These are phyloP conservation scores for Ophiosphaerella narmari DNA, from an alignment of 2,329 filamentous ascomycete genomes.

Conservation along the genomic window DNA sequence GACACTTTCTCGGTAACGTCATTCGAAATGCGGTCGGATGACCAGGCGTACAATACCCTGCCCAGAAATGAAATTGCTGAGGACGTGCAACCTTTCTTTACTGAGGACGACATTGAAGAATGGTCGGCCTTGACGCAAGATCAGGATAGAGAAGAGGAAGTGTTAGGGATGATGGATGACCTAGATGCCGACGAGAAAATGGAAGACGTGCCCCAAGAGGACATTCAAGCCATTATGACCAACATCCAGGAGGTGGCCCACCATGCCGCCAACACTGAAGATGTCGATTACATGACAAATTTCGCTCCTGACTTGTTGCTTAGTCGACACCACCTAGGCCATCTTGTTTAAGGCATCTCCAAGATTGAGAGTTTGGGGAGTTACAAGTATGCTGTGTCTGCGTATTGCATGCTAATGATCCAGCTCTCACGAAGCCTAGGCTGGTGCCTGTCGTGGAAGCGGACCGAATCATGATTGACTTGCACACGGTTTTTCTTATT, in stretches of 20 bases:
- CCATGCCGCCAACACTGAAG: conserved; percentile 7
- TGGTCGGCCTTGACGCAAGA: conserved; percentile 9
- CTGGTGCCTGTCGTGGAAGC: too few species aligned
- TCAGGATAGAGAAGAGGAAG: background rate
- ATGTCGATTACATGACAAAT: conserved; percentile 24
- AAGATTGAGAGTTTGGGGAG: background rate
- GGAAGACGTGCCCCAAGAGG: conserved; percentile 14
- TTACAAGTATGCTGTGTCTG: background rate
- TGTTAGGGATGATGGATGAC: conserved; percentile 3
- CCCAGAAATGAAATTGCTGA: background rate
- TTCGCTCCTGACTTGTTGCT: conserved; percentile 25
- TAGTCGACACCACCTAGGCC: conserved; percentile 9
- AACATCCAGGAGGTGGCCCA: conserved; percentile 16
- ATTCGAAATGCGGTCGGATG: conserved; percentile 8
- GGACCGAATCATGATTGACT: too few species aligned
- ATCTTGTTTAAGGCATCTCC: conserved; percentile 4
- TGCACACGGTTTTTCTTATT: too few species aligned
- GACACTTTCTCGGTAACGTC: conserved; percentile 17
- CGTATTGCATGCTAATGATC: background rate
- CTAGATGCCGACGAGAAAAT: conserved; percentile 15
- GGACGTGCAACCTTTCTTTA: conserved; percentile 13
- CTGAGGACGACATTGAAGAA: conserved; percentile 13
- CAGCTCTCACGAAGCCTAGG: too few species aligned
- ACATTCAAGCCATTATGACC: conserved; percentile 14
- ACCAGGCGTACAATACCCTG: background rate